Evolutionary conservation across 805 yeast genomes (phyloP), one percentile per base, ranked within the genome.

Genomic region (Starmera caribaea): DNA sequence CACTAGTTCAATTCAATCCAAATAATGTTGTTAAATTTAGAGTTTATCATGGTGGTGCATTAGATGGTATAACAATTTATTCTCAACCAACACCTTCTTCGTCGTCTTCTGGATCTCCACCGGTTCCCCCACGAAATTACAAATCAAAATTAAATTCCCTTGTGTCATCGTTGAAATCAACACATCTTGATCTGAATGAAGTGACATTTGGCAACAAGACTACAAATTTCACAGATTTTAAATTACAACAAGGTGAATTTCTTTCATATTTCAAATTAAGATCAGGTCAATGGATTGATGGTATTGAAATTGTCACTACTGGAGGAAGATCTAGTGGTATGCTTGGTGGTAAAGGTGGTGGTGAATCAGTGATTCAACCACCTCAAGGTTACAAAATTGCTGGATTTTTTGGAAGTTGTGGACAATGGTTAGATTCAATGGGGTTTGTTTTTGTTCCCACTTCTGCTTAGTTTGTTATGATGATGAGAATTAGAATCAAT

Each of bases 211-310:
- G 90, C 4, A 73, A 74, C 21, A 62, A 66, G 40, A 79, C 72
- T 6, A 47, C 48, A 9, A 66, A 73, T 42, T 79, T 68, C 45
- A 53, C 78, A 0, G 88, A 81, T 43, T 71, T 81, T 42, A 55
- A 53, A 1, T 50, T 88, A n/a, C 62, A 63, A 3, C 57, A 56
- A 0, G 84, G 77, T 36, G 96, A 90, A 54, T 42, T 47, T 9
- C 63, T 90, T 8, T 56, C 66, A 3, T 81, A 80, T 21, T 63
- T 89, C 40, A 67, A 71, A 34, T 62, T 87, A 35, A 68, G 95
- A 46, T 67, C 76, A 33, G 97, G 97, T 10, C 77, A 69, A 2
- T 92, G 97, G 97, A 66, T 92, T 5, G 97, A 92, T 65, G 96
- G 81, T 2, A 63, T 86, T 16, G 92, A 84, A 54, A 63, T 92